Percentiles rank a stretch among this genome's conserved stretches.
phyloP scores from a whole-genome alignment of 192 early-diverging fungal species.

The Backusella psychrophila region DNA sequence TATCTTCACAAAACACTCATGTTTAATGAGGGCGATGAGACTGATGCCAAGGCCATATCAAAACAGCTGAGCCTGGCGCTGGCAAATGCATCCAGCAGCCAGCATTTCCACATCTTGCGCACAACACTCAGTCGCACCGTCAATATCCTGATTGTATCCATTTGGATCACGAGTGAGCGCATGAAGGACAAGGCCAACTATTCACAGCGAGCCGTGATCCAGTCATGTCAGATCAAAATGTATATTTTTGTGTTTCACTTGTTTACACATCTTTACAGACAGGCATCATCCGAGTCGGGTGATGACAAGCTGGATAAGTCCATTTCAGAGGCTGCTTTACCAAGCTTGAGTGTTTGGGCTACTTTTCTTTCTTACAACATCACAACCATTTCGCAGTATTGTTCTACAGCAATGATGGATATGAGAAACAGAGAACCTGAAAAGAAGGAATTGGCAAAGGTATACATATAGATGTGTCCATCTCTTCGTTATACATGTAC shows the following conservation, averaged over 20 bases:
- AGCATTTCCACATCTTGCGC: slow-evolving; percentile 20
- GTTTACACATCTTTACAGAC: neutral
- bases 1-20: slow-evolving; percentile 23
- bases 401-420: neutral
- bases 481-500: neutral
- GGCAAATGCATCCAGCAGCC: neutral
- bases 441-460: slow-evolving; percentile 15
- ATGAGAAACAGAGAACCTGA: slow-evolving; percentile 9
- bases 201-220: neutral
- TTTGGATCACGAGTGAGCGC: slow-evolving; percentile 41
- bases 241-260: slow-evolving; percentile 9
- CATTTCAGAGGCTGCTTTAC: neutral
- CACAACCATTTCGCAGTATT: slow-evolving; percentile 23
- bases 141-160: slow-evolving; percentile 38
- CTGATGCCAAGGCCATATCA: neutral
- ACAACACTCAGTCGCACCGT: slow-evolving; percentile 30
- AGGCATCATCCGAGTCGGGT: neutral
- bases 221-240: slow-evolving; percentile 8
- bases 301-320: neutral
- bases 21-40: slow-evolving; percentile 6
- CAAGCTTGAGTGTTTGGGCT: slow-evolving; percentile 19
- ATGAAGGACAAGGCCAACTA: slow-evolving; percentile 21
- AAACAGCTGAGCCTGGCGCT: neutral
- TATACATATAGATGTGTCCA: neutral
- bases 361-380: slow-evolving; percentile 16